Percentiles rank a stretch among this genome's conserved stretches.
Conservation (phyloP, 257 asterid species). For the Capsicum chinense region DNA sequence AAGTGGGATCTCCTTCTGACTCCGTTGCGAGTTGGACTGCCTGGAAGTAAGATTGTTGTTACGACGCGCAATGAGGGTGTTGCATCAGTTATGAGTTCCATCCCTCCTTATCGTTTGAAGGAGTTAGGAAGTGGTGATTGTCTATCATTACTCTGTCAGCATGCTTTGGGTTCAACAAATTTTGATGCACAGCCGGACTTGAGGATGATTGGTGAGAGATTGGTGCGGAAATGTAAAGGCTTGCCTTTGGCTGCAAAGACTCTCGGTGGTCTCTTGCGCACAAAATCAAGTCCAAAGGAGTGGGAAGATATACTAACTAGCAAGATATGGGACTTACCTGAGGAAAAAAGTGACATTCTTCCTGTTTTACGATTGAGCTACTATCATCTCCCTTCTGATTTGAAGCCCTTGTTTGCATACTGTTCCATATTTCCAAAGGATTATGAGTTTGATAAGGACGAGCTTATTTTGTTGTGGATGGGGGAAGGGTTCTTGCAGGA, state of each 20-base stretch:
- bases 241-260: slow-evolving; percentile 44
- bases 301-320: slow-evolving; percentile 38
- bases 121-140: slow-evolving; percentile 33
- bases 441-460: slow-evolving; percentile 32
- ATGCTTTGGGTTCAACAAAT: slow-evolving; percentile 31
- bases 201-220: slow-evolving; percentile 31
- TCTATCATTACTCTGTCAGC: slow-evolving; percentile 37
- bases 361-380: slow-evolving; percentile 43
- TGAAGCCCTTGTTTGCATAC: slow-evolving; percentile 41
- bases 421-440: slow-evolving; percentile 42
- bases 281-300: slow-evolving; percentile 28
- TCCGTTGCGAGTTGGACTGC: slow-evolving; percentile 38
- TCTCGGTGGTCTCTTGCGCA: slow-evolving; percentile 41
- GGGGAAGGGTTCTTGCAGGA: slow-evolving; percentile 41
- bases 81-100: slow-evolving; percentile 32
- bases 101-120: slow-evolving; percentile 28
- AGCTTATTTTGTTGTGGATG: slow-evolving; percentile 44
- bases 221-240: slow-evolving; percentile 38
- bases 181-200: slow-evolving; percentile 29
- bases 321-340: slow-evolving; percentile 38
- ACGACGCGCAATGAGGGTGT: slow-evolving; percentile 35
- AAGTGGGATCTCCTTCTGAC: slow-evolving; percentile 38
- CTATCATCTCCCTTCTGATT: slow-evolving; percentile 38
- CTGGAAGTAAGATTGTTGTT: slow-evolving; percentile 39
- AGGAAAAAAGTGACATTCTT: slow-evolving; percentile 31